Conservation (phyloP, 176 grass and related monocot genomes). For the Bothriochloa decipiens region DNA sequence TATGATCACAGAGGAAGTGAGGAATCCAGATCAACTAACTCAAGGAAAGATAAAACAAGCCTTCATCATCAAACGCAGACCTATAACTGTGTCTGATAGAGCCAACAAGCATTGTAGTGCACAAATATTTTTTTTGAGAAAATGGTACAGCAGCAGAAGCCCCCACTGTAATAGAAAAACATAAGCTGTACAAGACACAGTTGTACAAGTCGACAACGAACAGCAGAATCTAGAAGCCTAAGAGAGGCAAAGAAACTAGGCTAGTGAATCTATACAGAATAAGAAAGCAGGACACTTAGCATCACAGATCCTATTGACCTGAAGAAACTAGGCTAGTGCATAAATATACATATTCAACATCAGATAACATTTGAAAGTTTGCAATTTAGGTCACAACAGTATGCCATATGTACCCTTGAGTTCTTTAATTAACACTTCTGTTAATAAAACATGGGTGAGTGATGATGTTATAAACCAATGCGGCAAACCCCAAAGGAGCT, state of each 20-base stretch:
- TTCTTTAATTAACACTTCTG: slow-evolving; percentile 11
- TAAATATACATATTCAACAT: slow-evolving; percentile 4
- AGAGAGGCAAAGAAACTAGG: too few species aligned
- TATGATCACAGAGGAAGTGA: slow-evolving; percentile 11
- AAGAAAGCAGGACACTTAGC: too few species aligned
- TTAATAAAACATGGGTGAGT: neutral
- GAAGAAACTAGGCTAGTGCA: too few species aligned
- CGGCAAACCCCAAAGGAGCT: neutral
- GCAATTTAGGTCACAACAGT: neutral
- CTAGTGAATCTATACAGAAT: too few species aligned
- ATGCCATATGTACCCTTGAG: neutral
- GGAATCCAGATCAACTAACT: slow-evolving; percentile 16
- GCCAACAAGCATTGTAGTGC: neutral
- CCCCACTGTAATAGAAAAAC: too few species aligned
- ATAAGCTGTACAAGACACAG: too few species aligned
- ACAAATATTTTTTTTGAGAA: too few species aligned
- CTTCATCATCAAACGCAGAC: neutral
- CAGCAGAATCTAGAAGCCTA: too few species aligned
- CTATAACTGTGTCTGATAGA: neutral
- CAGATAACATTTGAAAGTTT: slow-evolving; percentile 1
- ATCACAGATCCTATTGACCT: too few species aligned
- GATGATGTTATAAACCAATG: neutral
- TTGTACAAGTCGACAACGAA: too few species aligned
- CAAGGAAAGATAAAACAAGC: neutral
- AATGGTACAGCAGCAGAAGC: too few species aligned